Conservation (phyloP, 2,329 filamentous ascomycete genomes). For the Dothistroma septosporum region DNA sequence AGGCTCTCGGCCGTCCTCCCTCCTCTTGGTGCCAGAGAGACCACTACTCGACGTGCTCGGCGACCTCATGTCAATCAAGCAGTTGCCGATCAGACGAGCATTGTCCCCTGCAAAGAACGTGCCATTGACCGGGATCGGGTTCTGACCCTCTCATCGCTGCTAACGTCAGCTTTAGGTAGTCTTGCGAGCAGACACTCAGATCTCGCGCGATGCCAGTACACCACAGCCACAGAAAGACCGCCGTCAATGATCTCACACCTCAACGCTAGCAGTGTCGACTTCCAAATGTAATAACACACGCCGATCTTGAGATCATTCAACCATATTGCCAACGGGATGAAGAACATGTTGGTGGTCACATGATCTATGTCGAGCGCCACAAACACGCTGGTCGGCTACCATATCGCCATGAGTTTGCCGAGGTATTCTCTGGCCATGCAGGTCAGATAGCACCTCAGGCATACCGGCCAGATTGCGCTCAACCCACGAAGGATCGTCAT, state of each 20-base stretch:
- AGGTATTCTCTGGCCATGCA: conserved; percentile 49
- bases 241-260: conserved; percentile 55
- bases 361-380: conserved; percentile 44
- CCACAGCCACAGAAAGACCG: conserved; percentile 48
- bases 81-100: conserved; percentile 8
- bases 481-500: conserved; percentile 54
- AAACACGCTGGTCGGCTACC: conserved; percentile 35
- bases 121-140: conserved; percentile 16
- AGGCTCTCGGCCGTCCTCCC: too few species aligned
- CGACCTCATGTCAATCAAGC: neutral
- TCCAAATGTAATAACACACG: conserved; percentile 54
- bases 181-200: neutral
- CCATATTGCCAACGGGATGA: conserved; percentile 49
- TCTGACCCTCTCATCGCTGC: conserved; percentile 16
- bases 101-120: conserved; percentile 11
- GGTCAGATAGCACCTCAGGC: conserved; percentile 49
- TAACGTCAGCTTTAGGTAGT: neutral
- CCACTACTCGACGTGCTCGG: neutral
- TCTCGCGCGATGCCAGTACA: conserved; percentile 46
- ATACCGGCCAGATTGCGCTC: conserved; percentile 56
- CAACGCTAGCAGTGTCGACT: conserved; percentile 51
- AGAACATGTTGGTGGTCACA: conserved; percentile 49
- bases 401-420: conserved; percentile 54
- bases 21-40: neutral
- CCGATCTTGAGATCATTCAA: conserved; percentile 42